phyloP scores from a whole-genome alignment of 352 stramenopile genomes.

The Globisporangium paddicum region DNA sequence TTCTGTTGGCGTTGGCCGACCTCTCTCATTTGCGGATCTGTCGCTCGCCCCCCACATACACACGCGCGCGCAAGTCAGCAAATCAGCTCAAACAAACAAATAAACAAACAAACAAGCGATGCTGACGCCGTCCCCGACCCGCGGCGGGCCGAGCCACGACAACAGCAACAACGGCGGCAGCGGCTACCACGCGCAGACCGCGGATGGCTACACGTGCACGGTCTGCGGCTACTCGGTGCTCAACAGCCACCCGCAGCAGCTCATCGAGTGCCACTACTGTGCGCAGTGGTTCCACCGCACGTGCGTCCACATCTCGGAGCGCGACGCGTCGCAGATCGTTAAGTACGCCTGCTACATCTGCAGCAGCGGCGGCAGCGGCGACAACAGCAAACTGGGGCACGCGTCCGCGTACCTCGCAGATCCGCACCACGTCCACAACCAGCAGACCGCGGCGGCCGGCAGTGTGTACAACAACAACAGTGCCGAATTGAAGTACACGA shows the following conservation, averaged over 20 bases:
- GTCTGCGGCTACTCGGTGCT: conserved; percentile 17
- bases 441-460: neutral
- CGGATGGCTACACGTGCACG: conserved; percentile 13
- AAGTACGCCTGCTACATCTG: conserved; percentile 39
- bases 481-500: conserved; percentile 1
- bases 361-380: conserved; percentile 31
- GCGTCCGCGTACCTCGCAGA: conserved; percentile 15
- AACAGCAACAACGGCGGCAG: conserved; percentile 1
- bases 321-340: conserved; percentile 41
- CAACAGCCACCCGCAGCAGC: conserved; percentile 21
- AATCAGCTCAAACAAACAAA: too few species aligned
- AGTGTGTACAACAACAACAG: conserved; percentile 2
- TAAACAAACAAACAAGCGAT: neutral
- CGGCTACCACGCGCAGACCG: neutral
- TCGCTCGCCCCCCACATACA: too few species aligned
- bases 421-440: neutral
- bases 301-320: conserved; percentile 41
- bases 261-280: conserved; percentile 53
- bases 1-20: neutral
- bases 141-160: neutral
- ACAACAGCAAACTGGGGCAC: conserved; percentile 30
- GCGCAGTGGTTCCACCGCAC: conserved; percentile 44
- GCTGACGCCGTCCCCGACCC: conserved; percentile 8
- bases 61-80: conserved; percentile 1
- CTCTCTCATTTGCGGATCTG: conserved; percentile 9